Evolutionary conservation across 139 green algal species (phyloP).

Genomic region (Haematococcus lacustris): DNA sequence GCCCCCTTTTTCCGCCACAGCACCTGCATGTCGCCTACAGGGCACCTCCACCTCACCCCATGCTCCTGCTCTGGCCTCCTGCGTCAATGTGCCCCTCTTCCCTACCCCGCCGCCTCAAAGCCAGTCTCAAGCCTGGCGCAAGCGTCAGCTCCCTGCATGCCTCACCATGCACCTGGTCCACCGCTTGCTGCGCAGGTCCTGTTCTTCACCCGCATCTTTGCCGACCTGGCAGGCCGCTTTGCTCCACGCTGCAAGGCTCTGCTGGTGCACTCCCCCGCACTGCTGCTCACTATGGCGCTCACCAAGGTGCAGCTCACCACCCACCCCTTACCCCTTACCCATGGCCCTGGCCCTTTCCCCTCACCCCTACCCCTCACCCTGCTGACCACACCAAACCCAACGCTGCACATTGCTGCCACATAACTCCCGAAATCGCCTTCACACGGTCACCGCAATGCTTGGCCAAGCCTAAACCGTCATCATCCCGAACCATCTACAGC

Average conservation of each 20-base stretch:
- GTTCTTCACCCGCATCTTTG: constrained; percentile 67
- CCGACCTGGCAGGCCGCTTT: constrained; percentile 57
- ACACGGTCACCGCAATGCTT: no score
- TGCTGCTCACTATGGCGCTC: constrained; percentile 30
- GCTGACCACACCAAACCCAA: no score
- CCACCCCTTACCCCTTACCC: background rate
- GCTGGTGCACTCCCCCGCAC: constrained; percentile 17
- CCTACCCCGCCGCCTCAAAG: no score
- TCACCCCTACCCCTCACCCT: no score
- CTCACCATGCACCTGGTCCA: background rate
- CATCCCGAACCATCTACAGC: no score
- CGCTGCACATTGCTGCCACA: no score
- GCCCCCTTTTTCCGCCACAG: background rate
- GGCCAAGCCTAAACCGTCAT: no score
- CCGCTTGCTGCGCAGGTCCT: constrained; percentile 32
- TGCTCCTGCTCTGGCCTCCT: background rate
- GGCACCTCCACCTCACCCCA: background rate
- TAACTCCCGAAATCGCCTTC: no score
- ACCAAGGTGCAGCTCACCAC: background rate
- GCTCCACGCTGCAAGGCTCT: constrained; percentile 42
- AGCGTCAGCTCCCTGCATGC: background rate
- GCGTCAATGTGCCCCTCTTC: no score
- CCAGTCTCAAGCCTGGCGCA: no score
- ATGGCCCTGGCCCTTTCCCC: background rate
- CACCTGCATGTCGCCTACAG: background rate